phyloP scores from a whole-genome alignment of 208 protist genomes.

The Herpetomonas samuelpessoai region DNA sequence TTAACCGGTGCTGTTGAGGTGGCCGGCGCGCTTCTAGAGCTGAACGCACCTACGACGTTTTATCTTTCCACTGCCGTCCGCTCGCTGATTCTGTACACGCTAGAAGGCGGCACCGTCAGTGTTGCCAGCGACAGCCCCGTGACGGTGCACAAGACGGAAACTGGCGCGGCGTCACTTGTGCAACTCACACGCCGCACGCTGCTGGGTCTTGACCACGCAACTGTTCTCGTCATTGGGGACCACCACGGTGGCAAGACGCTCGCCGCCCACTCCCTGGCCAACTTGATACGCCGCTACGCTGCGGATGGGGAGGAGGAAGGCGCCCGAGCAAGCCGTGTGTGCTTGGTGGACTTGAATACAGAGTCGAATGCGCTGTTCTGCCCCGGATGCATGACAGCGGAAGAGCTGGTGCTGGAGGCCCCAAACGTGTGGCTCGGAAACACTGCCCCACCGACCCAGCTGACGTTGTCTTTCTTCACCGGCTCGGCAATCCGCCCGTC shows the following conservation, averaged over 20 bases:
- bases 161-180: constrained; percentile 40
- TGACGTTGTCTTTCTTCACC: constrained; percentile 58
- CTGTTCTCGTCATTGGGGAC: constrained; percentile 71
- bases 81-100: constrained; percentile 52
- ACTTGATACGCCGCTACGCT: constrained; percentile 44
- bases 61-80: constrained; percentile 33
- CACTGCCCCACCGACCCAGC: constrained; percentile 34
- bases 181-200: constrained; percentile 61
- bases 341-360: constrained; percentile 69
- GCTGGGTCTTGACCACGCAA: constrained; percentile 19
- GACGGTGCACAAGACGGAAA: constrained; percentile 25
- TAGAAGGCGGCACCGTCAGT: constrained; percentile 64
- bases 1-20: constrained; percentile 70
- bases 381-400: constrained; percentile 56
- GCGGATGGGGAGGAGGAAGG: constrained; percentile 17
- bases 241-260: constrained; percentile 55
- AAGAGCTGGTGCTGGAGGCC: constrained; percentile 25
- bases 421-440: constrained; percentile 42
- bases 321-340: not conserved
- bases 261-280: constrained; percentile 70
- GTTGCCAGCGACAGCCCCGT: constrained; percentile 38
- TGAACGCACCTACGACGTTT: constrained; percentile 47
- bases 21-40: constrained; percentile 57
- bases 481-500: constrained; percentile 42
- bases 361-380: constrained; percentile 69